A percentile compares a stretch with the other conserved stretches of the same genome.
Conservation (phyloP, 1,284 basidiomycete species). For the Trichosporon coremiiforme region DNA sequence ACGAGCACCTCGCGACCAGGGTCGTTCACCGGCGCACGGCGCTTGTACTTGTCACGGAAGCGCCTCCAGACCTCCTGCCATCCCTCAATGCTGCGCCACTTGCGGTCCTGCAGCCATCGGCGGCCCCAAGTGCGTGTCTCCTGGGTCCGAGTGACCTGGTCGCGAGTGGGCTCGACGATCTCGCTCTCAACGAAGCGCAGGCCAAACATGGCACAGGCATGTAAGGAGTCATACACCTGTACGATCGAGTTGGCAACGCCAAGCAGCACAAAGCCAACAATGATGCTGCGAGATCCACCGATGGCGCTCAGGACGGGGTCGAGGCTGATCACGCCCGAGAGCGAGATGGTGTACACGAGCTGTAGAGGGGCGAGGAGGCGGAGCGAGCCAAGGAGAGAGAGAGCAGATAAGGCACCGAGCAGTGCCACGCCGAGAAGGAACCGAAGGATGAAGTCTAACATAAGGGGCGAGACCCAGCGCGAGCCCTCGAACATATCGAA, state of each 20-base stretch:
- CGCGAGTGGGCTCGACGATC: conserved; percentile 49
- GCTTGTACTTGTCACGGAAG: conserved; percentile 4
- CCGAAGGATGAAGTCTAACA: conserved; percentile 36
- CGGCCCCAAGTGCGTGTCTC: conserved; percentile 25
- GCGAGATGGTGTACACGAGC: conserved; percentile 47
- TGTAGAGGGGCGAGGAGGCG: conserved; percentile 52
- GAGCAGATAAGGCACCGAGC: conserved; percentile 50
- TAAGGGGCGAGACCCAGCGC: conserved; percentile 23
- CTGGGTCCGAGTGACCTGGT: conserved; percentile 30
- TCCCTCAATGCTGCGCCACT: conserved; percentile 26
- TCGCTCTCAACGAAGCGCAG: conserved; percentile 49
- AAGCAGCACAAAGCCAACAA: conserved; percentile 43
- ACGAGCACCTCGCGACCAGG: neutral
- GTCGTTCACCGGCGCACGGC: neutral
- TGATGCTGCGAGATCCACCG: conserved; percentile 26
- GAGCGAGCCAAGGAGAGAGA: conserved; percentile 46
- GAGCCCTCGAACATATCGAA: conserved; percentile 14
- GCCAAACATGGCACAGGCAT: conserved; percentile 33
- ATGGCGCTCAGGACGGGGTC: conserved; percentile 15
- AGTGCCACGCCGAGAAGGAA: conserved; percentile 52
- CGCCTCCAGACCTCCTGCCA: conserved; percentile 30
- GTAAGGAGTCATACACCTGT: conserved; percentile 40
- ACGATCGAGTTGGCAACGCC: conserved; percentile 45
- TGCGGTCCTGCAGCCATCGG: conserved; percentile 26
- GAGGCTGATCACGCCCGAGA: conserved; percentile 36